Evolutionary conservation across 768 basidiomycete species (phyloP).

Genomic region (Podaxis rugospora): DNA sequence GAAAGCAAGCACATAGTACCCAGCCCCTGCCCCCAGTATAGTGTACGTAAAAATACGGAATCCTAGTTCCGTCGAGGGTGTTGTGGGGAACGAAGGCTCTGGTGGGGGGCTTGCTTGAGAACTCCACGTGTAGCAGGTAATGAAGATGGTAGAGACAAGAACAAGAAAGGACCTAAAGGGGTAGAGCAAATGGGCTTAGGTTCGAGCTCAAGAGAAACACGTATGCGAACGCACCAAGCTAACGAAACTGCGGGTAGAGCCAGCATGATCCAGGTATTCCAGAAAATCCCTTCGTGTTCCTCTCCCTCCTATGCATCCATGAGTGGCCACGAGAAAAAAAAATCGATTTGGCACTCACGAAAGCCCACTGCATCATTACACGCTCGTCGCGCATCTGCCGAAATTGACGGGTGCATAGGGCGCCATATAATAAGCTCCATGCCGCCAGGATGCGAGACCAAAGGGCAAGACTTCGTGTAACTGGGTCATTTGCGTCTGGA

Average conservation of each 20-base stretch:
- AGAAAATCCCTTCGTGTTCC: constrained; percentile 23
- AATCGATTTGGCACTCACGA: neutral
- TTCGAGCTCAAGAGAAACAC: too few species aligned
- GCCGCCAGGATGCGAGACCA: neutral
- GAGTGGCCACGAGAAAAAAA: neutral
- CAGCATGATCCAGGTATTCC: constrained; percentile 68
- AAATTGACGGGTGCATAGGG: constrained; percentile 5
- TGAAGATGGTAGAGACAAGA: neutral
- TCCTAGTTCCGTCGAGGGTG: neutral
- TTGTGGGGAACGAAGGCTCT: neutral
- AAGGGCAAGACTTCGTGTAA: neutral
- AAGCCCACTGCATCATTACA: constrained; percentile 1
- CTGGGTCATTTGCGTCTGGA: neutral
- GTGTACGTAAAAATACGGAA: neutral
- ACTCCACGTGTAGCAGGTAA: neutral
- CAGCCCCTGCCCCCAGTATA: neutral
- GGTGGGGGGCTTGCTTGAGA: neutral
- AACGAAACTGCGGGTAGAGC: constrained; percentile 60
- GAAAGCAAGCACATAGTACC: neutral
- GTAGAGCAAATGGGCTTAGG: neutral
- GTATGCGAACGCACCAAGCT: constrained; percentile 38
- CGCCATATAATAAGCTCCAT: constrained; percentile 5
- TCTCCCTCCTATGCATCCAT: constrained; percentile 43
- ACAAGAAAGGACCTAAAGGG: neutral
- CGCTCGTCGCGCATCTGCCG: neutral